A percentile compares a stretch with the other conserved stretches of the same genome.
Evolutionary conservation across 106 monocot species (phyloP).

Genomic region (Platanthera zijinensis): DNA sequence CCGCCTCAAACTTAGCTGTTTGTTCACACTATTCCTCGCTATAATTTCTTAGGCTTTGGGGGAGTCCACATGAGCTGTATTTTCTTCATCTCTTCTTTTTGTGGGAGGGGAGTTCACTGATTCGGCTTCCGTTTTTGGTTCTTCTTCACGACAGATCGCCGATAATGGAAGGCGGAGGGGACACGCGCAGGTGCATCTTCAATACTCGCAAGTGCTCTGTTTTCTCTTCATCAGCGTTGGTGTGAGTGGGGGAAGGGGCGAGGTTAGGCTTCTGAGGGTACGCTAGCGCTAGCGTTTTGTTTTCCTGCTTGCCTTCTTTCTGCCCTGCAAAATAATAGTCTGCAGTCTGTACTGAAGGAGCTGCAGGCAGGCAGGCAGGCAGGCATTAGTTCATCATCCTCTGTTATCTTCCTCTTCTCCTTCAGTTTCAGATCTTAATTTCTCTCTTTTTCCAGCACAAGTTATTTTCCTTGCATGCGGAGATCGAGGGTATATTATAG

Average conservation of each 20-base stretch:
- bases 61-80: neutral
- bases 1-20: slow-evolving; percentile 1
- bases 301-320: slow-evolving; percentile 7
- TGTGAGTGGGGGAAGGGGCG: neutral
- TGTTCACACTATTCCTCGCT: slow-evolving; percentile 9
- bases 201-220: neutral
- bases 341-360: neutral
- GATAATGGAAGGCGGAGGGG: slow-evolving; percentile 2
- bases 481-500: neutral
- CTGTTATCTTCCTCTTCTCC: neutral
- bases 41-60: neutral
- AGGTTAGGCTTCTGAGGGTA: neutral
- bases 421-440: neutral
- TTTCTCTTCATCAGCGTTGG: neutral
- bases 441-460: neutral
- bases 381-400: slow-evolving; percentile 9
- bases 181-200: neutral
- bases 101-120: neutral
- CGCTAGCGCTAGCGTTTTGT: neutral
- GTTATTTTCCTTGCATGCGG: neutral
- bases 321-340: neutral
- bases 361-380: slow-evolving; percentile 3
- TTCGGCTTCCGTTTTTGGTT: slow-evolving; percentile 2
- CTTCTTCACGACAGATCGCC: slow-evolving; percentile 2
- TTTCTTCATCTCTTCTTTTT: slow-evolving; percentile 1